phyloP scores from a whole-genome alignment of 352 stramenopile genomes.

The Pythium angustatum region DNA sequence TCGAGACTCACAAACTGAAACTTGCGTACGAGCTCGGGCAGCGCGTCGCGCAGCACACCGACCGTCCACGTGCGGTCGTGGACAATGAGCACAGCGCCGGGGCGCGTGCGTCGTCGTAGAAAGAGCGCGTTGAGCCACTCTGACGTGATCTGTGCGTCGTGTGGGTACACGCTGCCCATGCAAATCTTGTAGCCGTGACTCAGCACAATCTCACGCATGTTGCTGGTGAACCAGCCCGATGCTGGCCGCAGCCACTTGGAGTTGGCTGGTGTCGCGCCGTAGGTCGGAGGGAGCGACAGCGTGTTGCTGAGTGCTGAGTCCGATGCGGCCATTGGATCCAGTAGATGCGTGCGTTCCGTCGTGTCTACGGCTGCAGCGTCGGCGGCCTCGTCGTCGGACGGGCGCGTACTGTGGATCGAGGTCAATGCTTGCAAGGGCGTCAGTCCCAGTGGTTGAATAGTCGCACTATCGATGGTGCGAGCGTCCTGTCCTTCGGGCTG shows the following conservation, averaged over 20 bases:
- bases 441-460: too few species aligned
- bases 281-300: not conserved
- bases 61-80: conserved; percentile 84
- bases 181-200: conserved; percentile 85
- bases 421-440: too few species aligned
- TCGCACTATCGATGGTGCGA: too few species aligned
- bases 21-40: conserved; percentile 53
- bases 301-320: too few species aligned
- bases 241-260: conserved; percentile 84
- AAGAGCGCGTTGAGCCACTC: conserved; percentile 67
- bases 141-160: conserved; percentile 83
- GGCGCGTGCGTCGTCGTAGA: conserved; percentile 52
- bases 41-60: conserved; percentile 56
- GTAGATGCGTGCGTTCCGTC: conserved; percentile 19
- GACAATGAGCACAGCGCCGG: conserved; percentile 81
- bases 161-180: conserved; percentile 84
- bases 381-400: not conserved
- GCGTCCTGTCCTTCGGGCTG: too few species aligned
- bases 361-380: not conserved
- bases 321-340: conserved; percentile 7
- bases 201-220: conserved; percentile 70
- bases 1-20: conserved; percentile 73
- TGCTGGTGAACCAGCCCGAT: conserved; percentile 83
- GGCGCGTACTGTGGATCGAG: too few species aligned
- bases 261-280: not conserved